Evolutionary conservation across 1,139 yeast genomes (phyloP), one percentile per base, ranked within the genome.

Genomic region (Diutina mesorugosa): DNA sequence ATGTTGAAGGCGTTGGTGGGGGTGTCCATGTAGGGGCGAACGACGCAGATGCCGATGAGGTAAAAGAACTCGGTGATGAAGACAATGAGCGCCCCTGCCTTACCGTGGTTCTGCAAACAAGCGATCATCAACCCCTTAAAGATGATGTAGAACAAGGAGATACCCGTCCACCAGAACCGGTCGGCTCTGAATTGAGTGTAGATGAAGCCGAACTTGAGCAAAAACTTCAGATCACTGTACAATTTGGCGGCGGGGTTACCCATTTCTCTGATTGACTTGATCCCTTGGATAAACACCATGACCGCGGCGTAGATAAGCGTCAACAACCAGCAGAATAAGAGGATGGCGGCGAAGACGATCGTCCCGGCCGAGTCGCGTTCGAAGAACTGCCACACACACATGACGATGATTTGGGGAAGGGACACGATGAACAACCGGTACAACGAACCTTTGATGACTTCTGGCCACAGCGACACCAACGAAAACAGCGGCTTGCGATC

Each of bases 1-100:
- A 93, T 91, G 71, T 91, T 93, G 79, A 91, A 88, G 38, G 84
- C 85, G 66, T 95, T 93, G 29, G 98, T 91, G 71, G 95, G 81
- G 70, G 87, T 90, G 73, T 93, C 98, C 93, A 95, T 84, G 68
- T 81, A 93, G 5, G 99, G 99, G 69, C 93, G 83, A 59, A 79
- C 73, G 77, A 81, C 79, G 65, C 91, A 84, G 45, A 90, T 65
- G 1, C 75, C 75, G 45, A 79, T 78, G 62, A 87, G 80, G 69
- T 85, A 90, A 28, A 78, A 63, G 60, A 91, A 73, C 69, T 93
- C 99, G 60, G 89, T 76, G 16, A 76, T 81, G 65, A 91, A 87
- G 10, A 91, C 79, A 56, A 89, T 77, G 60, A 89, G 78, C 0
- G 96, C 87, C 67, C 89, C 97, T 9, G 79, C 85, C 64, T 84